phyloP scores from a whole-genome alignment of 202 grass and related monocot genomes.

The Dendrocalamus latiflorus region DNA sequence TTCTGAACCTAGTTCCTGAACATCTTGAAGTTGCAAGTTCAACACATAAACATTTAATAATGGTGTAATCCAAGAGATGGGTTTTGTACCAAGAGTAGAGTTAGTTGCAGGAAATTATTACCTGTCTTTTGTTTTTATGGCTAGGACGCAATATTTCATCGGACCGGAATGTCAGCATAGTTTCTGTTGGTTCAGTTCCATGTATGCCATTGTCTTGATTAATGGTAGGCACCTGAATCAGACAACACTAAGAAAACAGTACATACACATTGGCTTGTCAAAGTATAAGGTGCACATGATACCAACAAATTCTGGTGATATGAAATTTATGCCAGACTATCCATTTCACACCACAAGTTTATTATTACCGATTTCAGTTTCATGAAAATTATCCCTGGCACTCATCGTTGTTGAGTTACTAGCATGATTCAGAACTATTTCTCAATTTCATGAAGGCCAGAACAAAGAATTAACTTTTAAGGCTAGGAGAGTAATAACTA shows the following conservation, averaged over 20 bases:
- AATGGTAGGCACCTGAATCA: conserved; percentile 61
- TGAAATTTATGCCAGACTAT: not conserved
- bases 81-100: not conserved
- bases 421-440: not conserved
- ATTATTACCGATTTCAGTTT: not conserved
- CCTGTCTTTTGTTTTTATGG: conserved; percentile 53
- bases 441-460: not conserved
- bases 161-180: conserved; percentile 63
- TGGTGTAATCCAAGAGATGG: not conserved
- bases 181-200: conserved; percentile 60
- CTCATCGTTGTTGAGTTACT: not conserved
- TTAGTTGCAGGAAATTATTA: conserved; percentile 9
- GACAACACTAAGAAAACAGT: not conserved
- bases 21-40: not conserved
- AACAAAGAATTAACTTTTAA: not conserved
- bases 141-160: conserved; percentile 46
- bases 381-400: not conserved
- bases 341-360: not conserved
- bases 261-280: not conserved
- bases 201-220: conserved; percentile 63
- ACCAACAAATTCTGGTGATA: not conserved
- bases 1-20: not conserved
- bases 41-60: not conserved
- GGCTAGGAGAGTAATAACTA: not conserved
- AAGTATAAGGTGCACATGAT: not conserved